Evolutionary conservation across 768 basidiomycete species (phyloP).

Genomic region (Roridomyces roridus): DNA sequence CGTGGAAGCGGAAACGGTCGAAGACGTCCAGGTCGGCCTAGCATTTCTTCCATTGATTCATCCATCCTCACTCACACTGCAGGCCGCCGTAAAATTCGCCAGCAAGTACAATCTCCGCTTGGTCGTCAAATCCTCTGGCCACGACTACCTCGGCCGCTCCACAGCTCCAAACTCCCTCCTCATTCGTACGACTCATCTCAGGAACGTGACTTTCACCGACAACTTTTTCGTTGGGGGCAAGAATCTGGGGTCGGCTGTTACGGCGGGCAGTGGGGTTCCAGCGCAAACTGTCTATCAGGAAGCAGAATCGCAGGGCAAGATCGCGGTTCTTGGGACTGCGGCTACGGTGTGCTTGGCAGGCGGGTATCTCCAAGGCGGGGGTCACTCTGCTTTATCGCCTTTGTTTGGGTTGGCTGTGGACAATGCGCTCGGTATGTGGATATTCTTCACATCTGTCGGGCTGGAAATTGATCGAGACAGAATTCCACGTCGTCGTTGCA

Average conservation of each 20-base stretch:
- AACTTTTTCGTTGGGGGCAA: slow-evolving; percentile 24
- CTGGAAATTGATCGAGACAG: slow-evolving; percentile 7
- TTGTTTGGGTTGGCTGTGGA: slow-evolving; percentile 34
- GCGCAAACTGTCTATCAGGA: slow-evolving; percentile 27
- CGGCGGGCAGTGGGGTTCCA: slow-evolving; percentile 32
- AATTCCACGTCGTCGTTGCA: slow-evolving; percentile 37
- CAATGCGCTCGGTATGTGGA: slow-evolving; percentile 28
- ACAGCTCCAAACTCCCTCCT: slow-evolving; percentile 46
- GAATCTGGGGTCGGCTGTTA: slow-evolving; percentile 29
- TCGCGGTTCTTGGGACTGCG: slow-evolving; percentile 31
- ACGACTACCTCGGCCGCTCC: slow-evolving; percentile 52
- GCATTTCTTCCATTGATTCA: neutral
- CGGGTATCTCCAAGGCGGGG: slow-evolving; percentile 38
- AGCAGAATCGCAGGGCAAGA: slow-evolving; percentile 29
- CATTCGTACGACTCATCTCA: slow-evolving; percentile 46
- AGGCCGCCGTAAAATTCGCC: slow-evolving; percentile 40
- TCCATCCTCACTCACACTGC: neutral
- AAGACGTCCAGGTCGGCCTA: slow-evolving; percentile 38
- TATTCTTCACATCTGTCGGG: neutral
- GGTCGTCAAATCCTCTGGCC: slow-evolving; percentile 36
- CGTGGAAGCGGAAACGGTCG: slow-evolving; percentile 43
- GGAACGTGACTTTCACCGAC: slow-evolving; percentile 37
- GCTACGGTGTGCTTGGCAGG: slow-evolving; percentile 31
- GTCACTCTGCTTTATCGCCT: slow-evolving; percentile 34
- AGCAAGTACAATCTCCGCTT: slow-evolving; percentile 34